Conservation (phyloP, 2,329 filamentous ascomycete species). For the Lecanicillium sp. region DNA sequence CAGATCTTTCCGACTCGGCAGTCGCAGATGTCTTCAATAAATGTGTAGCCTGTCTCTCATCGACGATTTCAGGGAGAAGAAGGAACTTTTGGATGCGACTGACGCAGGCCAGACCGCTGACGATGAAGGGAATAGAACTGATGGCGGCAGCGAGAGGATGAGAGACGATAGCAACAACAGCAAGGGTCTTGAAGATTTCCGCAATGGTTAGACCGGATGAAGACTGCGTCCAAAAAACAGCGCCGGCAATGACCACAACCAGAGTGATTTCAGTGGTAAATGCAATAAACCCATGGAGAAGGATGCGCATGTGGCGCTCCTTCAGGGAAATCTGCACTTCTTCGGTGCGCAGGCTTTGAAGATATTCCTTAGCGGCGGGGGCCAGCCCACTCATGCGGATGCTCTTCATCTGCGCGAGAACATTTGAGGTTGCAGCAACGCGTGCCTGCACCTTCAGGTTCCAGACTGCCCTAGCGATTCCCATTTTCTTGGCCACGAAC, state of each 20-base stretch:
- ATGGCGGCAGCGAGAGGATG: background rate
- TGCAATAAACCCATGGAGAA: too few relatives aligned
- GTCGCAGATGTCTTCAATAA: too few relatives aligned
- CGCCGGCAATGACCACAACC: slow-evolving; percentile 1
- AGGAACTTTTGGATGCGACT: slow-evolving; percentile 4
- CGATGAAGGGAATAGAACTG: too few relatives aligned
- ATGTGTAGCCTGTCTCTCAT: background rate
- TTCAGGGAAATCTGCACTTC: slow-evolving; percentile 1
- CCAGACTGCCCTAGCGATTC: background rate
- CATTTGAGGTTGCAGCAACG: slow-evolving; percentile 2
- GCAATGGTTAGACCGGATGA: background rate
- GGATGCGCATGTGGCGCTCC: background rate
- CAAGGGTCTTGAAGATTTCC: background rate
- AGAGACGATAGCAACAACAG: slow-evolving; percentile 1
- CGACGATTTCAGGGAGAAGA: background rate
- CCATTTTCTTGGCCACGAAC: background rate
- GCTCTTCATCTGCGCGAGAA: slow-evolving; percentile 4
- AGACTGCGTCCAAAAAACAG: slow-evolving; percentile 2
- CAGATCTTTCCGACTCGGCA: too few relatives aligned
- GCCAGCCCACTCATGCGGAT: slow-evolving; percentile 3
- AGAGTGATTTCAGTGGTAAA: background rate
- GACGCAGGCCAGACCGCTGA: background rate
- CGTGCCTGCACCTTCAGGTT: slow-evolving; percentile 3
- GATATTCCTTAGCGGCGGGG: background rate
- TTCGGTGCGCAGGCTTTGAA: background rate